A percentile compares a stretch with the other conserved stretches of the same genome.
Evolutionary conservation across 2,329 filamentous ascomycete species (phyloP).

Genomic region (Capronia coronata): DNA sequence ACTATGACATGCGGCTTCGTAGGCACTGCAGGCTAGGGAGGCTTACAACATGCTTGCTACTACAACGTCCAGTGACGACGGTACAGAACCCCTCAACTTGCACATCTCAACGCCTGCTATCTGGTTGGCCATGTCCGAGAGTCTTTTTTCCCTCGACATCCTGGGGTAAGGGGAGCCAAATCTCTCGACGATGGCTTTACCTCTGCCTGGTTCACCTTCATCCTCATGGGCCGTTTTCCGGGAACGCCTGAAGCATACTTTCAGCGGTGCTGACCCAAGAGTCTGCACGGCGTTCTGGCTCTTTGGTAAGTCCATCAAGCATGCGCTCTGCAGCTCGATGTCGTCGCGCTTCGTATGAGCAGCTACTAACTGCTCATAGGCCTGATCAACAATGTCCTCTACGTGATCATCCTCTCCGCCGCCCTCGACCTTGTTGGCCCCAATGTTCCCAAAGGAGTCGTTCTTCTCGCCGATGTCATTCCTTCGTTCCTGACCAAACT

Average conservation of each 20-base stretch:
- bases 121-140: background rate
- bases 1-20: no score
- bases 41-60: no score
- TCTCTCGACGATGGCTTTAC: constrained; percentile 39
- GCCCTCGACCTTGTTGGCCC: constrained; percentile 92
- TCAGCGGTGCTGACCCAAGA: constrained; percentile 61
- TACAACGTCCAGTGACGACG: no score
- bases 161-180: no score
- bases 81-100: background rate
- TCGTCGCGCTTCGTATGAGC: background rate
- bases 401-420: constrained; percentile 91
- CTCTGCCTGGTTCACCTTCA: constrained; percentile 52
- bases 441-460: constrained; percentile 76
- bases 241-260: constrained; percentile 56
- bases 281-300: constrained; percentile 85
- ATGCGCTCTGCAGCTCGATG: background rate
- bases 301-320: constrained; percentile 58
- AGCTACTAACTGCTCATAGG: constrained; percentile 44
- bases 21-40: no score
- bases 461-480: constrained; percentile 86
- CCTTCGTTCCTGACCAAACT: constrained; percentile 86
- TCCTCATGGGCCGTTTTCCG: constrained; percentile 70
- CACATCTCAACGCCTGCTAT: background rate
- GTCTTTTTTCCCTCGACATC: no score
- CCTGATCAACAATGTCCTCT: constrained; percentile 94